These are phyloP conservation scores for Exophiala sp. DNA, from an alignment of 2,329 filamentous ascomycete species.

Conservation along the genomic window DNA sequence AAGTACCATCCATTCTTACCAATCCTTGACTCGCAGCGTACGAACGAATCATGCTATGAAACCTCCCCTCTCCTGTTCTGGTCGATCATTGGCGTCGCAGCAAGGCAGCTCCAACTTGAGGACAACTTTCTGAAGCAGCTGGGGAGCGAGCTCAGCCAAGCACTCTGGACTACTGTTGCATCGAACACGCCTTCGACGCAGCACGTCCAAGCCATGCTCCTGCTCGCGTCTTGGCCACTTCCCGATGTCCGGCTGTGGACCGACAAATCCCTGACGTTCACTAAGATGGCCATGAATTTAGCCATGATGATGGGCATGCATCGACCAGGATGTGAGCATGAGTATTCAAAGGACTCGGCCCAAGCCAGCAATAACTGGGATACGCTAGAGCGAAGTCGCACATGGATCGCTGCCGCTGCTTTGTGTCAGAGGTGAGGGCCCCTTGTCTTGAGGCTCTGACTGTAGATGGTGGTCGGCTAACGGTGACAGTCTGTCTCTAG, in stretches of 20 bases:
- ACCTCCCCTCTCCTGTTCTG: conserved; percentile 2
- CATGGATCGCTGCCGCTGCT: conserved; percentile 2
- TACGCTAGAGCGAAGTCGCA: not conserved
- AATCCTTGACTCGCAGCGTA: not conserved
- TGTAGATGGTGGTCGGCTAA: not conserved
- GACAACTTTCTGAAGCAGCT: not conserved
- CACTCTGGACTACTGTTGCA: not conserved
- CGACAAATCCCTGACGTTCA: conserved; percentile 2
- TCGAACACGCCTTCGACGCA: not conserved
- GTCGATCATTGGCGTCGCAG: conserved; percentile 4
- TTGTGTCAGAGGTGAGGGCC: conserved; percentile 2
- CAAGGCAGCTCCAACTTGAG: not conserved
- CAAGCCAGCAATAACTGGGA: not conserved
- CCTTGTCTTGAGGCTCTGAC: not conserved
- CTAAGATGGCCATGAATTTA: not conserved
- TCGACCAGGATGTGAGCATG: conserved; percentile 3
- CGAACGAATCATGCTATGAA: not conserved
- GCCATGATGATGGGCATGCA: conserved; percentile 4
- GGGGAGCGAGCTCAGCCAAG: not conserved
- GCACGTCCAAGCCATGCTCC: conserved; percentile 2
- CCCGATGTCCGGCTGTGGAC: conserved; percentile 8
- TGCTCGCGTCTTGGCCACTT: conserved; percentile 4
- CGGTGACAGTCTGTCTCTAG: not conserved
- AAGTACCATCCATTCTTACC: conserved; percentile 3
- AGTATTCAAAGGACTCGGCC: conserved; percentile 2